Base-by-base conservation (phyloP, 2,329 filamentous ascomycete species). In the Botryotinia convoluta region DNA sequence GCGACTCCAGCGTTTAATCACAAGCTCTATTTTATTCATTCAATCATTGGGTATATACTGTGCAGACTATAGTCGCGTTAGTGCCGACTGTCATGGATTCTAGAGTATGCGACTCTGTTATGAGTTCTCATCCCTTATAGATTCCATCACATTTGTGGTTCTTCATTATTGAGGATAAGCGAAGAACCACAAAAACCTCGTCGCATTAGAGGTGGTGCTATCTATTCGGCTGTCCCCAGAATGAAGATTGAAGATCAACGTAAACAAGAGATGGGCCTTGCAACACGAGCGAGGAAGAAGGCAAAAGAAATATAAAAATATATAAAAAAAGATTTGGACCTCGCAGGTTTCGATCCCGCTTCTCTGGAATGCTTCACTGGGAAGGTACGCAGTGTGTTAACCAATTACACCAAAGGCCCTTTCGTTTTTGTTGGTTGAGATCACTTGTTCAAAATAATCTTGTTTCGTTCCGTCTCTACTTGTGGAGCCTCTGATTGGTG, bases 321-420 rank as follows among this genome's bases (percentile, higher is more conserved):
- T n/a, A 29, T 7, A 51, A 48, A 29, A 44, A 39, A 67, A 42
- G 48, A 39, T 48, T 57, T 68, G 64, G 45, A 54, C 35, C 45
- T 10, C 64, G 35, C 45, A 16, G 45, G 64, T 12, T 54, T 68
- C 26, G 48, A 68, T 29, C 45, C 45, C 45, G 45, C 64, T n/a
- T 29, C 48, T 68, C 45, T 57, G 45, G 32, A 42, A 54, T 35
- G 18, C 26, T 54, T 54, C 26, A 68, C 64, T 18, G 3, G 45
- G 14, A 54, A 54, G 45, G 5, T 37, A 39, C 35, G 22, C 64
- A 68, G 45, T 18, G 45, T 54, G 45, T 54, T 54, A 26, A 37
- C 64, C 64, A 67, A 68, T 20, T 54, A 68, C 64, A 57, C 45
- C 29, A 54, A 29, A 22, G 26, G 35, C 48, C 64, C 35, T 54